phyloP scores from a whole-genome alignment of 192 early-diverging fungal genomes.

The Umbelopsis vinacea region DNA sequence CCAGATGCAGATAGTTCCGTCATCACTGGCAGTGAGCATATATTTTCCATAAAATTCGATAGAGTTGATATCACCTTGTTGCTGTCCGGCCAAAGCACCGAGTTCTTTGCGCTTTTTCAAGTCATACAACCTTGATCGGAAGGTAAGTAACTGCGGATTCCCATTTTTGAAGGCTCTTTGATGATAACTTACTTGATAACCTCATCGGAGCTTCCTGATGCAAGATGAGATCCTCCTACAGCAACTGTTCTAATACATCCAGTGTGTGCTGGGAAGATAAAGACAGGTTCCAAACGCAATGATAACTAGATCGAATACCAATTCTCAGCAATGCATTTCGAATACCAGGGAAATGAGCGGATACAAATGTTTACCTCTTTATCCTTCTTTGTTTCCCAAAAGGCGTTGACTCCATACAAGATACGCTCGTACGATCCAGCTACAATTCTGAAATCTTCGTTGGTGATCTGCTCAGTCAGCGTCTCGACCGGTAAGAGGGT shows the following conservation, averaged over 20 bases:
- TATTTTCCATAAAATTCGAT: conserved; percentile 86
- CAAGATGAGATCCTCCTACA: conserved; percentile 77
- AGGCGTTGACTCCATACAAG: conserved; percentile 89
- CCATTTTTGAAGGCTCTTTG: neutral
- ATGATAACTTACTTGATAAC: conserved; percentile 72
- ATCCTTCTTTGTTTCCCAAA: conserved; percentile 49
- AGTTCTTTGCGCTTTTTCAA: conserved; percentile 85
- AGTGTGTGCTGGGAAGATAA: conserved; percentile 96
- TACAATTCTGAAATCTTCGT: conserved; percentile 64
- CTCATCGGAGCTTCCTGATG: conserved; percentile 96
- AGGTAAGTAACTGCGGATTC: neutral
- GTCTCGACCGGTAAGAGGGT: neutral
- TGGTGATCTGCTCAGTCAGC: conserved; percentile 23
- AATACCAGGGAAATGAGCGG: neutral
- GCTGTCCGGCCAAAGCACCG: conserved; percentile 85
- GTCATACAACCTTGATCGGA: conserved; percentile 71
- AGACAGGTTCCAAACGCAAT: conserved; percentile 70
- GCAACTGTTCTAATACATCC: conserved; percentile 91
- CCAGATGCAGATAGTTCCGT: conserved; percentile 87
- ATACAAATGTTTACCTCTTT: neutral
- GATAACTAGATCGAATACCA: neutral
- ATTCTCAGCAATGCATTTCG: too few species aligned
- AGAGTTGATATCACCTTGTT: conserved; percentile 88
- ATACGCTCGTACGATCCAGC: conserved; percentile 96
- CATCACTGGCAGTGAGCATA: conserved; percentile 88